These are phyloP conservation scores for Xylariaceae sp. DNA, from an alignment of 2,329 filamentous ascomycete genomes.

Conservation along the genomic window DNA sequence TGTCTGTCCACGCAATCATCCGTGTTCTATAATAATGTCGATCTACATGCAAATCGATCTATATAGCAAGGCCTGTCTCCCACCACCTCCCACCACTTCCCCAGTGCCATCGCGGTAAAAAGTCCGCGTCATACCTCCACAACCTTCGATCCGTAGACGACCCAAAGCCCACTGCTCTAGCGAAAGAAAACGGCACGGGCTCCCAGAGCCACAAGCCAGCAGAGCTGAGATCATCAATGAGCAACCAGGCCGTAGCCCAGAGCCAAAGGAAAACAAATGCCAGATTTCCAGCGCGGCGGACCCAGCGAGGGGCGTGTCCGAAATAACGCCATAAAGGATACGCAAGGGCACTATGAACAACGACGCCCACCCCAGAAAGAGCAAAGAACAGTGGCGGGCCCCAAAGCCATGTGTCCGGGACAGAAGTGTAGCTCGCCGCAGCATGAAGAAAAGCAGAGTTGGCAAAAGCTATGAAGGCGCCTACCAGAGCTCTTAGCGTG, in stretches of 20 bases:
- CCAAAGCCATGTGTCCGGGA: slow-evolving; percentile 50
- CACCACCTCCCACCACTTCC: slow-evolving; percentile 56
- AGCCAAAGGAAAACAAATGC: slow-evolving; percentile 64
- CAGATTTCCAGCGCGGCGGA: slow-evolving; percentile 56
- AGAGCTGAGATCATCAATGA: slow-evolving; percentile 73
- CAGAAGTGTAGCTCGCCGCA: slow-evolving; percentile 62
- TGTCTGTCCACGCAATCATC: no score
- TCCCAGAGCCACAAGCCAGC: slow-evolving; percentile 77
- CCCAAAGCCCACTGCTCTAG: slow-evolving; percentile 46
- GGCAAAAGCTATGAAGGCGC: slow-evolving; percentile 53
- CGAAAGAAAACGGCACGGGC: slow-evolving; percentile 71
- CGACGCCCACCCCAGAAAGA: slow-evolving; percentile 62
- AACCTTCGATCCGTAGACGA: slow-evolving; percentile 12
- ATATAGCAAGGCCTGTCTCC: slow-evolving; percentile 41
- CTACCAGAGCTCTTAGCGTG: slow-evolving; percentile 33
- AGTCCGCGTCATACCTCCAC: slow-evolving; percentile 60
- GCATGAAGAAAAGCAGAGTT: slow-evolving; percentile 68
- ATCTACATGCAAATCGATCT: no score
- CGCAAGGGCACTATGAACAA: slow-evolving; percentile 47
- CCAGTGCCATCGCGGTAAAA: slow-evolving; percentile 52
- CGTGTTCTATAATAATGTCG: no score
- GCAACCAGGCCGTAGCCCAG: slow-evolving; percentile 56
- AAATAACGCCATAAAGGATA: slow-evolving; percentile 1
- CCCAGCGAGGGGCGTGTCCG: slow-evolving; percentile 37
- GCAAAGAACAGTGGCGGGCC: slow-evolving; percentile 66